Conservation (phyloP, 371 early-diverging fungal genomes). For the Nematocida sp. region DNA sequence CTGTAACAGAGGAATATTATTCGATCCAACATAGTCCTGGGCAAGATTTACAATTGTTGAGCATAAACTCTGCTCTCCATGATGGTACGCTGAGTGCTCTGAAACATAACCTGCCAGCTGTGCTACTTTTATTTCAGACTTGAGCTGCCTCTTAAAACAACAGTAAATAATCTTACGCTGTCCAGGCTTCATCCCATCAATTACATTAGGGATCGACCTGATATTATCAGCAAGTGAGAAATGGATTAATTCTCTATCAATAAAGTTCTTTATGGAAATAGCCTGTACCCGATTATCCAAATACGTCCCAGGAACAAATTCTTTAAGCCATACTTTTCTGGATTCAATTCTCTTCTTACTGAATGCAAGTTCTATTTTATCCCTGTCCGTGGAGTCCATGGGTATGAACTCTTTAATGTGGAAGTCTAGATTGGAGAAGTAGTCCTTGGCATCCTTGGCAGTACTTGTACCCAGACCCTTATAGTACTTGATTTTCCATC, state of each 20-base stretch:
- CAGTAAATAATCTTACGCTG: constrained; percentile 93
- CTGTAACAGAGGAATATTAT: constrained; percentile 85
- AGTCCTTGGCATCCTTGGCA: constrained; percentile 83
- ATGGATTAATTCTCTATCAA: constrained; percentile 91
- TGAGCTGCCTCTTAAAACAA: constrained; percentile 81
- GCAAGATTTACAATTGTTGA: constrained; percentile 92
- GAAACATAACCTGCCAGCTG: constrained; percentile 89
- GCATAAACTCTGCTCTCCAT: constrained; percentile 85
- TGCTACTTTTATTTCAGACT: constrained; percentile 85
- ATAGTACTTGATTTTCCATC: constrained; percentile 82
- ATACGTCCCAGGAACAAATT: constrained; percentile 83
- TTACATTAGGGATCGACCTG: constrained; percentile 89
- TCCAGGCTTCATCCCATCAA: constrained; percentile 97
- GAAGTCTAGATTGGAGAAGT: constrained; percentile 77
- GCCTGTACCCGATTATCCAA: constrained; percentile 79
- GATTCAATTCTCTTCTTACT: constrained; percentile 89
- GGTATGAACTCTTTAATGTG: constrained; percentile 84
- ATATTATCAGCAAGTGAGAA: constrained; percentile 95
- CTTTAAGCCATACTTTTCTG: constrained; percentile 89
- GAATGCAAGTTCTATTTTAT: constrained; percentile 91
- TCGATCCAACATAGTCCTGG: constrained; percentile 89
- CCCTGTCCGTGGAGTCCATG: constrained; percentile 74
- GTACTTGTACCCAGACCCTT: constrained; percentile 95
- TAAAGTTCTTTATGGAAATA: constrained; percentile 86
- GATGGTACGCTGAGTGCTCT: constrained; percentile 90